phyloP scores from a whole-genome alignment of 305 asterid species.

The Fraxinus baroniana region DNA sequence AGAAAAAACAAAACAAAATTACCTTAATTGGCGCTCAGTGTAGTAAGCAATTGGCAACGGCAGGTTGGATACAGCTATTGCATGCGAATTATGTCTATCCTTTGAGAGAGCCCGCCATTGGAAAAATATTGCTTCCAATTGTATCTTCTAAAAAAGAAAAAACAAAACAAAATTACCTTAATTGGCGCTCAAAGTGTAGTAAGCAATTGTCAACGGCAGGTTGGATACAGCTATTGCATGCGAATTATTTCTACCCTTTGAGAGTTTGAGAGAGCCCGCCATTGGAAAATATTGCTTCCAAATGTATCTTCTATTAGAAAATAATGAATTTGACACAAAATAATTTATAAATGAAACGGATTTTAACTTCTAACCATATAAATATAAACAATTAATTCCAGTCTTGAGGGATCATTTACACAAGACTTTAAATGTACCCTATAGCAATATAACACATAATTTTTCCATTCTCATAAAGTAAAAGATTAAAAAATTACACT shows the following conservation, averaged over 20 bases:
- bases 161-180: neutral
- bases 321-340: neutral
- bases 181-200: neutral
- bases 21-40: neutral
- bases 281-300: neutral
- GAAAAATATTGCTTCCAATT: neutral
- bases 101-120: neutral
- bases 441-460: neutral
- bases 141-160: neutral
- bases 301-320: neutral
- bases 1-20: no score
- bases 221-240: neutral
- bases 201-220: neutral
- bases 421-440: neutral
- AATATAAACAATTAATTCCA: neutral
- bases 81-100: neutral
- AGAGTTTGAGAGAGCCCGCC: neutral
- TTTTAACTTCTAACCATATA: neutral
- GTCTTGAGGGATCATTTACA: neutral
- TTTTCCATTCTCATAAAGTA: neutral
- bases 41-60: neutral
- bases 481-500: no score
- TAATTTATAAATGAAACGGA: neutral
- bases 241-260: neutral
- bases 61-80: neutral